Evolutionary conservation across 163 green algal species (phyloP).

Genomic region (Trebouxiophyceae sp.): DNA sequence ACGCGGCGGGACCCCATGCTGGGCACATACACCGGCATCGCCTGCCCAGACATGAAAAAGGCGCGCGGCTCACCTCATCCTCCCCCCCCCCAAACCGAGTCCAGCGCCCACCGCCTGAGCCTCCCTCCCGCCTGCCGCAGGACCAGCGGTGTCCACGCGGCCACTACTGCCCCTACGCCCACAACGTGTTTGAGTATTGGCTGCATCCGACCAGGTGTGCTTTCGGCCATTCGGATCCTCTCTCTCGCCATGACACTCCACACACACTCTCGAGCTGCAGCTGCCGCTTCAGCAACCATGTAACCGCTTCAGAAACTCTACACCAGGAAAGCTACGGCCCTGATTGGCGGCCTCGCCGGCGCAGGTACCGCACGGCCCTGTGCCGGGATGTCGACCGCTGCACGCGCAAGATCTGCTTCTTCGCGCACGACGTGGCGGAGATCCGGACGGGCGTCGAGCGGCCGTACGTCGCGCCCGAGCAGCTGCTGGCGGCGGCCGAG

Average conservation of each 20-base stretch:
- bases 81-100: neutral
- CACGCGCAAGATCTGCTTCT: neutral
- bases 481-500: neutral
- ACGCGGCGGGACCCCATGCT: constrained; percentile 54
- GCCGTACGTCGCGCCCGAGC: neutral
- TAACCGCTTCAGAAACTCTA: too few species aligned
- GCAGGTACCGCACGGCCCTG: neutral
- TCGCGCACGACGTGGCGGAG: neutral
- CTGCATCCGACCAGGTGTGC: constrained; percentile 64
- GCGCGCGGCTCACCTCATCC: constrained; percentile 12
- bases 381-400: neutral
- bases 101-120: too few species aligned
- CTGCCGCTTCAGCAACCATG: too few species aligned
- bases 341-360: too few species aligned
- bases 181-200: constrained; percentile 90
- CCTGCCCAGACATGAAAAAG: constrained; percentile 81
- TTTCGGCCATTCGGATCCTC: neutral
- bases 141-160: constrained; percentile 54
- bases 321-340: too few species aligned
- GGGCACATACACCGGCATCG: constrained; percentile 69
- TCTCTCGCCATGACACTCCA: neutral
- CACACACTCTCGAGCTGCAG: too few species aligned
- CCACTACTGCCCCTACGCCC: constrained; percentile 72
- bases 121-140: too few species aligned
- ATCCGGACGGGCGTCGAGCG: neutral